Conservation (phyloP, 257 asterid genomes). For the Phtheirospermum japonicum region DNA sequence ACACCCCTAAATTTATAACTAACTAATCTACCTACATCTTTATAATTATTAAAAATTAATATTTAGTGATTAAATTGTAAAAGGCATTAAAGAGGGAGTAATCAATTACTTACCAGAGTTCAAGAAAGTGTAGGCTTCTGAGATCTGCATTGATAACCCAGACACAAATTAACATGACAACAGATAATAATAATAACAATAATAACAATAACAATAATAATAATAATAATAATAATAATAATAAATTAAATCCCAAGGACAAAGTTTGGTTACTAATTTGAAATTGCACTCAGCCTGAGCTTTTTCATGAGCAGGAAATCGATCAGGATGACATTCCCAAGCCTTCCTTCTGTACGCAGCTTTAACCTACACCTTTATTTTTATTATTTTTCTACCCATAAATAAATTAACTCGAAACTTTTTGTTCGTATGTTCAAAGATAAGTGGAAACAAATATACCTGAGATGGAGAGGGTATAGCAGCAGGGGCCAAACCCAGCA, state of each 20-base stretch:
- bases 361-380: too few species aligned
- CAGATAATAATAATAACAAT: background rate
- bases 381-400: too few species aligned
- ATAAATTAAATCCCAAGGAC: background rate
- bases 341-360: slow-evolving; percentile 63
- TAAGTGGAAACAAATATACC: too few species aligned
- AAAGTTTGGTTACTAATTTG: slow-evolving; percentile 45
- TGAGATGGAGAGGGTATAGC: slow-evolving; percentile 33
- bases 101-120: slow-evolving; percentile 39
- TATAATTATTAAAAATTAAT: too few species aligned
- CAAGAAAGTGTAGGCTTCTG: slow-evolving; percentile 61
- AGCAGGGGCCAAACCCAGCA: slow-evolving; percentile 41
- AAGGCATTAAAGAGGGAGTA: background rate
- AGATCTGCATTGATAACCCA: slow-evolving; percentile 42
- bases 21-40: too few species aligned
- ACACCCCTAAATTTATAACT: too few species aligned
- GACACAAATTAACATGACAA: slow-evolving; percentile 1
- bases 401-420: too few species aligned
- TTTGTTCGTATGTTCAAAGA: too few species aligned
- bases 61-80: background rate
- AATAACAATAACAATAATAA: background rate
- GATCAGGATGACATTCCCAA: slow-evolving; percentile 81
- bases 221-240: background rate
- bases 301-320: slow-evolving; percentile 53
- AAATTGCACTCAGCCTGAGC: slow-evolving; percentile 53